Percentiles rank a stretch among this genome's conserved stretches.
Evolutionary conservation across 148 eudicot species (phyloP).

Genomic region (Persicaria tinctoria): DNA sequence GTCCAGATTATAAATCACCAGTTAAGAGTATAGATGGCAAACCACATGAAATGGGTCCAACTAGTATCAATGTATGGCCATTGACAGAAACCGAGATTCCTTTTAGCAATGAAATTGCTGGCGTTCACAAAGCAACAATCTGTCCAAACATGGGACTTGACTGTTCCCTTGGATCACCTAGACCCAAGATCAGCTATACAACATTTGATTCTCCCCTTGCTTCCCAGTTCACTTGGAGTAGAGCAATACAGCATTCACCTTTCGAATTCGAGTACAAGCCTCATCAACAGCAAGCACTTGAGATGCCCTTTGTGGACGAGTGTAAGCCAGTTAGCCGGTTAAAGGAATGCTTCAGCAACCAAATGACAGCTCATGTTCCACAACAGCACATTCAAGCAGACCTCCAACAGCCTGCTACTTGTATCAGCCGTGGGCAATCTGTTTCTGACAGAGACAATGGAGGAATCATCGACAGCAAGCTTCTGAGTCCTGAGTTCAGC

Average conservation of each 20-base stretch:
- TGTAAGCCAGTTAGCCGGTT: conserved; percentile 23
- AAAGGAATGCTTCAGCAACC: conserved; percentile 28
- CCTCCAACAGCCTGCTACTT: conserved; percentile 15
- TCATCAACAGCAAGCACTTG: conserved; percentile 7
- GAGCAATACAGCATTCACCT: conserved; percentile 19
- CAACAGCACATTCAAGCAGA: conserved; percentile 24
- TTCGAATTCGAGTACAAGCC: background rate
- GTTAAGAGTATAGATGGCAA: conserved; percentile 29
- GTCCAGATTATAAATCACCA: conserved; percentile 24
- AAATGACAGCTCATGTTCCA: conserved; percentile 14
- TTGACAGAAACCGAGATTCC: conserved; percentile 33
- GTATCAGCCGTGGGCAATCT: conserved; percentile 25
- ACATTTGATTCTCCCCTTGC: conserved; percentile 25
- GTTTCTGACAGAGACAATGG: conserved; percentile 24
- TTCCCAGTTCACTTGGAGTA: conserved; percentile 32
- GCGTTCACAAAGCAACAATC: conserved; percentile 29
- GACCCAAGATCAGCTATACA: conserved; percentile 25
- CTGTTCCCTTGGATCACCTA: conserved; percentile 25
- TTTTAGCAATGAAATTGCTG: conserved; percentile 24
- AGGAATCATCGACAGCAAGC: conserved; percentile 23
- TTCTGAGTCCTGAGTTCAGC: conserved; percentile 15
- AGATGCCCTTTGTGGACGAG: conserved; percentile 42
- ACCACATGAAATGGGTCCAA: conserved; percentile 26
- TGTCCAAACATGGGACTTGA: conserved; percentile 25
- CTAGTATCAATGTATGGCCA: conserved; percentile 29